These are phyloP conservation scores for Talaromyces sp. DNA, from an alignment of 2,329 filamentous ascomycete species.

Conservation along the genomic window DNA sequence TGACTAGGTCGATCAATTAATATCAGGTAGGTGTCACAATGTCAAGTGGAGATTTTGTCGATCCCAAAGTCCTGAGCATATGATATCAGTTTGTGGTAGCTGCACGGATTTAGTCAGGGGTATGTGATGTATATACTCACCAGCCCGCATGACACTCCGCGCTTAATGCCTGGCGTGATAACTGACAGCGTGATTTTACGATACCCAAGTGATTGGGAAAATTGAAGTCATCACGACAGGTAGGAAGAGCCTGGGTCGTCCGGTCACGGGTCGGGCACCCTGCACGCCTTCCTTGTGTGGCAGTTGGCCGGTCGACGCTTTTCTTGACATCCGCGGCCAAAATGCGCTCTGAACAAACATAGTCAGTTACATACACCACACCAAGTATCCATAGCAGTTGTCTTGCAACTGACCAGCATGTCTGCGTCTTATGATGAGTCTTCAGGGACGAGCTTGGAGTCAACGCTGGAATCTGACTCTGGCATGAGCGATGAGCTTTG, in stretches of 20 bases:
- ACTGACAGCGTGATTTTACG: too few species aligned
- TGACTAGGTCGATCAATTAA: not conserved
- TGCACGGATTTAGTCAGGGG: not conserved
- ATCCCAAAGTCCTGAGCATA: not conserved
- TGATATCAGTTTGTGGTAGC: not conserved
- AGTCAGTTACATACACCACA: not conserved
- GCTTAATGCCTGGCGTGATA: not conserved
- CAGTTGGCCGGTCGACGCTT: not conserved
- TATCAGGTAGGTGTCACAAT: not conserved
- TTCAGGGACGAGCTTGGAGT: slow-evolving; percentile 3
- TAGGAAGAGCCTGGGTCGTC: not conserved
- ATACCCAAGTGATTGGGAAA: not conserved
- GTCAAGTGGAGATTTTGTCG: not conserved
- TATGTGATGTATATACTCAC: not conserved
- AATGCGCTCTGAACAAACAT: not conserved
- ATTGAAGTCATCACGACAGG: not conserved
- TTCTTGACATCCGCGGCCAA: not conserved
- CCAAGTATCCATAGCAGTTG: slow-evolving; percentile 7
- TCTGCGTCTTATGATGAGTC: not conserved
- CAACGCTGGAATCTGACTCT: not conserved
- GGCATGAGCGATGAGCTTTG: not conserved
- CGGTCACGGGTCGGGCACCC: not conserved
- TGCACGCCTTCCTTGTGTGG: not conserved
- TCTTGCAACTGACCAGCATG: slow-evolving; percentile 3
- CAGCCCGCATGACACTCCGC: too few species aligned